Evolutionary conservation across 2,329 filamentous ascomycete species (phyloP).

Genomic region (Byssoonygena ceratinophila): DNA sequence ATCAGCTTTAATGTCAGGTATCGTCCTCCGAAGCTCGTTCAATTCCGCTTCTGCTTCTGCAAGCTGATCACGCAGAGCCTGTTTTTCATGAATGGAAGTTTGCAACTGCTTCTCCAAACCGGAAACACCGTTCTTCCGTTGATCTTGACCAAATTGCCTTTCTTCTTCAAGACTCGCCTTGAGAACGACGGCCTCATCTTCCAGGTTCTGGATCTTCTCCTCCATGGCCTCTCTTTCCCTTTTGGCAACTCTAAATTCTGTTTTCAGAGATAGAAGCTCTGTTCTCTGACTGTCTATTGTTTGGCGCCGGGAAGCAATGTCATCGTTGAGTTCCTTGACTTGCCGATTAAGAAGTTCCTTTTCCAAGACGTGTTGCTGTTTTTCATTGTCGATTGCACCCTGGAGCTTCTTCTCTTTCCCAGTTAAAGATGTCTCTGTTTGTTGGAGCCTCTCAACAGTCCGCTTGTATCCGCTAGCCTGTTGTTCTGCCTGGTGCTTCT

Average conservation of each 20-base stretch:
- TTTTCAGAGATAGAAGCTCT: constrained; percentile 55
- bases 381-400: constrained; percentile 58
- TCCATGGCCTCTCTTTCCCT: constrained; percentile 52
- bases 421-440: constrained; percentile 56
- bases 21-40: constrained; percentile 46
- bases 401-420: constrained; percentile 58
- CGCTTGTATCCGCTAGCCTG: constrained; percentile 57
- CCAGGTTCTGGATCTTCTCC: constrained; percentile 56
- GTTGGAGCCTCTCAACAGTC: constrained; percentile 59
- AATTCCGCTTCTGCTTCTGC: constrained; percentile 51
- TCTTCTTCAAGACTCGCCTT: constrained; percentile 57
- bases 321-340: constrained; percentile 61
- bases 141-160: constrained; percentile 49
- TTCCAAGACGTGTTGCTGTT: constrained; percentile 60
- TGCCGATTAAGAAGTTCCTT: constrained; percentile 61
- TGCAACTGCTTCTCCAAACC: constrained; percentile 50
- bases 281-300: constrained; percentile 54
- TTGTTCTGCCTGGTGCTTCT: constrained; percentile 57
- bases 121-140: constrained; percentile 48
- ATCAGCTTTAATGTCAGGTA: constrained; percentile 52
- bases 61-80: constrained; percentile 53
- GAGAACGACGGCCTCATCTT: constrained; percentile 67
- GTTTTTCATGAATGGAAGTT: constrained; percentile 50
- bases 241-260: constrained; percentile 59
- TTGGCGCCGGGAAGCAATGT: constrained; percentile 57